phyloP scores from a whole-genome alignment of 257 asterid genomes.

The Cruciata laevipes region DNA sequence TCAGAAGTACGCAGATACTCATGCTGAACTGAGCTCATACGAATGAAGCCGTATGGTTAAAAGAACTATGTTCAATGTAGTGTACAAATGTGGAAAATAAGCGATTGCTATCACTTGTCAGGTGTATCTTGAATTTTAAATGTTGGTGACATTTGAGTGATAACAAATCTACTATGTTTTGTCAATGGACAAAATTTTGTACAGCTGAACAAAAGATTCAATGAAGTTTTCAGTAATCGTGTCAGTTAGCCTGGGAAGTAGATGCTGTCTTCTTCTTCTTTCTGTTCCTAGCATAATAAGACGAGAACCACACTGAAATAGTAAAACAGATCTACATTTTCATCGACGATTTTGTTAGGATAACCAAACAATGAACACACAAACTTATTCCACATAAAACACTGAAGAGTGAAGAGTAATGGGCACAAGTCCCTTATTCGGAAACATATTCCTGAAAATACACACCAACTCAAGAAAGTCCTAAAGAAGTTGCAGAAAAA shows the following conservation, averaged over 20 bases:
- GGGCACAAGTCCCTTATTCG: not conserved
- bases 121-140: too few relatives aligned
- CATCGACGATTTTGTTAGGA: not conserved
- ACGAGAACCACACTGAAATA: not conserved
- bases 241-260: not conserved
- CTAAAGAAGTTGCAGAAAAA: not conserved
- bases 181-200: not conserved
- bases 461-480: not conserved
- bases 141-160: too few relatives aligned
- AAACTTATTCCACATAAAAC: not conserved
- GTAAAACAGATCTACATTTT: not conserved
- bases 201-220: not conserved
- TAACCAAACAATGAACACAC: not conserved
- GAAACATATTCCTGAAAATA: not conserved
- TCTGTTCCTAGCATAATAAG: not conserved
- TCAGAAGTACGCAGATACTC: conserved; percentile 64
- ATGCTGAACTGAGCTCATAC: conserved; percentile 46
- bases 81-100: too few relatives aligned
- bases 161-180: too few relatives aligned
- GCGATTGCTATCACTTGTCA: too few relatives aligned
- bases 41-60: not conserved
- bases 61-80: not conserved
- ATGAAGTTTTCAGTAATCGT: not conserved
- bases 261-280: not conserved
- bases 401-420: not conserved